Evolutionary conservation across 176 grass and related monocot genomes (phyloP), one percentile per base, ranked within the genome.

Genomic region (Bromus sterilis): DNA sequence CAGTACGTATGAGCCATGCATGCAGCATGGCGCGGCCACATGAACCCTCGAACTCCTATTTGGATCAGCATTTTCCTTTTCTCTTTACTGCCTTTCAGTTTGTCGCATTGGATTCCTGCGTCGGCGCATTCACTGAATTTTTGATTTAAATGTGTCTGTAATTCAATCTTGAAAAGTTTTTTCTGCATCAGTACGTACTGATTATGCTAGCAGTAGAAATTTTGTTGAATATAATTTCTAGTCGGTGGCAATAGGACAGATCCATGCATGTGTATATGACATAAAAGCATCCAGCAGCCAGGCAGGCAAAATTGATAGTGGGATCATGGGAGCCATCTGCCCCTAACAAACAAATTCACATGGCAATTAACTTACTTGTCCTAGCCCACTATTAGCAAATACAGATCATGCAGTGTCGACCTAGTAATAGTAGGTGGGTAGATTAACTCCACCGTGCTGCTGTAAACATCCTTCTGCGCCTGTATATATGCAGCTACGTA

Each of bases 271-370:
- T 48, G 15, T 48, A 42, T 3, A 13, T 12, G n/a, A 7, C 5
- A 37, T 37, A 37, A 42, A 48, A 48, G 40, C 40, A 69, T 11
- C 65, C 75, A 85, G 75, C 21, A 2, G n/a, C n/a, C n/a, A n/a
- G n/a, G n/a, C n/a, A 31, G 10, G 31, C 21, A 13, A 61, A 42
- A 42, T 11, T 42, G 11, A 42, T 42, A n/a, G n/a, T n/a, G 40
- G 40, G 40, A 42, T 86, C 56, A 79, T 79, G 67, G 72, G 66
- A 79, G 21, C 53, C 83, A 85, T 42, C 40, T 42, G 11, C 40
- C 71, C 71, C 83, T 33, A 85, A 78, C 75, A 29, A 13, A 2
- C 32, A 60, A 60, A 42, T 48, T 5, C 44, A 48, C 53, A 71
- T 44, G 39, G 39, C 33, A 71, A 41, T 58, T 7, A 13, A 62